Evolutionary conservation across 139 green algal genomes (phyloP), one percentile per base, ranked within the genome.

Genomic region (Volvox africanus): DNA sequence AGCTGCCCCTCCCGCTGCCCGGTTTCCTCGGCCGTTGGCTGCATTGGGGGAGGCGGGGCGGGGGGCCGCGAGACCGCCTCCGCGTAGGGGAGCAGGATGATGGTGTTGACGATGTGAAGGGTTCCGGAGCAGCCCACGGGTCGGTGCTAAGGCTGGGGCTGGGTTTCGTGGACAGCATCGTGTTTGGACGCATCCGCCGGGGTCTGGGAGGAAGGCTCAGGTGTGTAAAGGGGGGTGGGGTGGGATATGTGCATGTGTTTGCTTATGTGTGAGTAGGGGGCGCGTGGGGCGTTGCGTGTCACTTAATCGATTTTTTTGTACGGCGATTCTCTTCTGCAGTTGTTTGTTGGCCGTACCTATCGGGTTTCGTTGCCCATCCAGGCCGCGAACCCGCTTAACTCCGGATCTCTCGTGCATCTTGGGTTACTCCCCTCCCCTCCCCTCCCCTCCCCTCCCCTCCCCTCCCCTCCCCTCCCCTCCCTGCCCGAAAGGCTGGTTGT

Each of bases 161-260:
- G 36, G 85, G 85, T n/a, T 89, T 82, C 28, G 2, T 90, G 44
- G 97, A 99, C 96, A 82, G 91, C 33, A 65, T 98, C n/a, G 93
- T 98, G 1, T 99, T 99, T 92, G 94, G 94, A 86, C 97, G 97
- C 68, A 94, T 98, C 85, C 96, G 96, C 82, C 44, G 80, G 19
- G 92, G 61, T 76, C 94, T 97, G 80, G 96, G 96, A 20, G 96
- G 96, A 11, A 84, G 91, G 44, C 93, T 97, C 87, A 89, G 94
- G 86, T 90, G 73, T 20, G 86, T 55, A 17, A n/a, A n/a, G 36
- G 73, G 18, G 28, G 44, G 26, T 13, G 2, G 76, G 76, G 3
- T 73, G 65, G 44, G 9, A 55, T 55, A 55, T 55, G 44, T 9
- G 9, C 44, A 9, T 55, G 44, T 55, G 9, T 9, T 14, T 55